Base-by-base conservation (phyloP, 495 filamentous ascomycete species). In the Aspergillus panamensis region DNA sequence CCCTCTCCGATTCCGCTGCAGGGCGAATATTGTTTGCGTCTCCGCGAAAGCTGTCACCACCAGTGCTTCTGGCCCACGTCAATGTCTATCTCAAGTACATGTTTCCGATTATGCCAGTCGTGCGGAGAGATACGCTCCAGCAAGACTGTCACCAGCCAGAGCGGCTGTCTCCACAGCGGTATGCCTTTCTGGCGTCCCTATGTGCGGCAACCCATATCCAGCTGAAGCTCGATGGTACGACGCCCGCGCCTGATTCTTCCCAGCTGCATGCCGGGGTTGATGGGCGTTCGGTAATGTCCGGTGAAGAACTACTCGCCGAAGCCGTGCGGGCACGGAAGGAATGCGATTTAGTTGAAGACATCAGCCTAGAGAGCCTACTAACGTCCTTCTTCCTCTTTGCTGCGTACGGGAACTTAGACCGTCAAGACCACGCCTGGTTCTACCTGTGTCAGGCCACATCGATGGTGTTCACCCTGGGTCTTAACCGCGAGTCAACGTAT, bases 121-220 rank as follows among this genome's bases (percentile, higher is more conserved):
- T 96, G 25, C 81, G 90, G 40, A 83, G 83, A 30, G 82, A 85
- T 35, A 78, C 82, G 48, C 70, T 94, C 8, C 85, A 86, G 54
- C 77, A 85, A 62, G 82, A 88, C 82, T 72, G 76, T 63, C 56
- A 83, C 82, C 72, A 86, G 82, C 66, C 83, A 75, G 71, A 72
- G 32, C 65, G 59, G 10, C 47, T 78, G 42, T 85, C 83, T n/a
- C 69, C 83, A 19, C 87, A 88, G 57, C 81, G 87, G 12, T 96
- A 96, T 72, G 91, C 89, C 47, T 82, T 95, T 37, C 69, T 96
- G 37, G 84, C 84, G 3, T 84, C 91, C 7, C 71, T 96, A 3
- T 94, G 88, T 65, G 88, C 89, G 1, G 92, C 89, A 64, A 90
- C 92, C 64, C 84, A 92, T 75, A 89, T 94, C 19, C 91, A 96